Evolutionary conservation across 306 rosid genomes (phyloP).

Genomic region (Cyclanthera cordifolia): DNA sequence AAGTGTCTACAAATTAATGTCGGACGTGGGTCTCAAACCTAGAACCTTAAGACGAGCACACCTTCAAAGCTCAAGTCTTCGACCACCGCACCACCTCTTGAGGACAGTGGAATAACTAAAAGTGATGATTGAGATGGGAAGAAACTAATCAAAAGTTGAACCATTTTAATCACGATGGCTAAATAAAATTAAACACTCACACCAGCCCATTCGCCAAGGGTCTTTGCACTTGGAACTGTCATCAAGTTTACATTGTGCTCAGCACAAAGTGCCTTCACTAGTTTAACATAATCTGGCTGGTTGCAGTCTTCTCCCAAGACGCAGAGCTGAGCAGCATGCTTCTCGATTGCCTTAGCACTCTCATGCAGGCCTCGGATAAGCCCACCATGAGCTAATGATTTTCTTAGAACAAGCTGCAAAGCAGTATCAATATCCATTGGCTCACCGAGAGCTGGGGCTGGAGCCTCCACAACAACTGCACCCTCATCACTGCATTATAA

Average conservation of each 20-base stretch:
- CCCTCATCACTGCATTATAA: conserved; percentile 29
- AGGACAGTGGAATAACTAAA: not conserved
- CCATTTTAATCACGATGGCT: not conserved
- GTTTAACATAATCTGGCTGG: conserved; percentile 71
- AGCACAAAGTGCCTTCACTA: conserved; percentile 68
- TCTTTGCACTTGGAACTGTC: conserved; percentile 74
- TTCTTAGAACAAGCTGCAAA: conserved; percentile 69
- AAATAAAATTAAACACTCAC: conserved; percentile 36
- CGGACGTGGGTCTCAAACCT: too few species aligned
- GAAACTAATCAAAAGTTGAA: not conserved
- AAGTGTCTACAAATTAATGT: too few species aligned
- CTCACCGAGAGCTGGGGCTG: conserved; percentile 31
- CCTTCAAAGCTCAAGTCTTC: too few species aligned
- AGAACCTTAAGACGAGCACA: too few species aligned
- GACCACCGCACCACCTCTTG: too few species aligned
- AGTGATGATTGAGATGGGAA: not conserved
- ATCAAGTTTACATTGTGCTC: conserved; percentile 67
- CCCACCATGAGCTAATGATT: conserved; percentile 74
- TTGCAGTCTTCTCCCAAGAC: conserved; percentile 86
- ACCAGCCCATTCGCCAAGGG: conserved; percentile 94
- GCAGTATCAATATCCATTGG: conserved; percentile 42
- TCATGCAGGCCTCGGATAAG: conserved; percentile 76
- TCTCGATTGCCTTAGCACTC: conserved; percentile 69
- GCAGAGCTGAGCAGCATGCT: conserved; percentile 66
- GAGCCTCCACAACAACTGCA: conserved; percentile 23